Conservation (phyloP, 2,329 filamentous ascomycete species). For the Aspergillus persii region DNA sequence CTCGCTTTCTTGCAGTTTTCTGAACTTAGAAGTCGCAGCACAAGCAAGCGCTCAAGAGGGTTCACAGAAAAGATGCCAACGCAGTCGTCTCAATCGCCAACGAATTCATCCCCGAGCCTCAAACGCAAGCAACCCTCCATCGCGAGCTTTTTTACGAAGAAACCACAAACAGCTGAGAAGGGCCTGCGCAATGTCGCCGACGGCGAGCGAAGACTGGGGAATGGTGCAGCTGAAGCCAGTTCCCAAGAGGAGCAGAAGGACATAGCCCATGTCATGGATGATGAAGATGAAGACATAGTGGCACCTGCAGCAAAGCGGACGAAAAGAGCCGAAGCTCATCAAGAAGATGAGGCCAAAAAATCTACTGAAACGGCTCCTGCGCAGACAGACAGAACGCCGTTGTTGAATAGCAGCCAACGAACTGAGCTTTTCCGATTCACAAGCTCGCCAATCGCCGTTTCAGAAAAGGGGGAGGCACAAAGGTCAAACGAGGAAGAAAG, state of each 20-base stretch:
- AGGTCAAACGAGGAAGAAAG: slow-evolving; percentile 49
- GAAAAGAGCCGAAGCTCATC: slow-evolving; percentile 24
- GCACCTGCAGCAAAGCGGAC: slow-evolving; percentile 43
- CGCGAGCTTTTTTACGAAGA: slow-evolving; percentile 78
- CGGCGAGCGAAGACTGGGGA: neutral
- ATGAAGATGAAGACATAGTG: slow-evolving; percentile 42
- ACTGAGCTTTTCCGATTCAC: slow-evolving; percentile 62
- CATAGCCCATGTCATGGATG: slow-evolving; percentile 20
- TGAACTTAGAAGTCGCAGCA: neutral
- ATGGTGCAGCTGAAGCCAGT: slow-evolving; percentile 2
- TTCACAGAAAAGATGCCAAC: slow-evolving; percentile 24
- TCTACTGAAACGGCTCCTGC: neutral
- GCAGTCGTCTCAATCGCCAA: slow-evolving; percentile 33
- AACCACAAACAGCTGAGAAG: slow-evolving; percentile 31
- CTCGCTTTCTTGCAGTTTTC: neutral
- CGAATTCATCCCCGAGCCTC: slow-evolving; percentile 29
- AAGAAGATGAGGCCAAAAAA: slow-evolving; percentile 9
- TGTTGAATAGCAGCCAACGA: slow-evolving; percentile 43
- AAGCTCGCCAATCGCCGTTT: slow-evolving; percentile 45
- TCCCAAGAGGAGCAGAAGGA: slow-evolving; percentile 2
- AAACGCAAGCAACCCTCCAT: slow-evolving; percentile 65
- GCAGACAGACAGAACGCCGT: slow-evolving; percentile 23
- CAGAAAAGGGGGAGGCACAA: slow-evolving; percentile 31
- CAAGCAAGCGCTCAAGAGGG: neutral
- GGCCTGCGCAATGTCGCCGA: slow-evolving; percentile 10